Evolutionary conservation across 257 asterid species (phyloP).

Genomic region (Cynanchum wilfordii): DNA sequence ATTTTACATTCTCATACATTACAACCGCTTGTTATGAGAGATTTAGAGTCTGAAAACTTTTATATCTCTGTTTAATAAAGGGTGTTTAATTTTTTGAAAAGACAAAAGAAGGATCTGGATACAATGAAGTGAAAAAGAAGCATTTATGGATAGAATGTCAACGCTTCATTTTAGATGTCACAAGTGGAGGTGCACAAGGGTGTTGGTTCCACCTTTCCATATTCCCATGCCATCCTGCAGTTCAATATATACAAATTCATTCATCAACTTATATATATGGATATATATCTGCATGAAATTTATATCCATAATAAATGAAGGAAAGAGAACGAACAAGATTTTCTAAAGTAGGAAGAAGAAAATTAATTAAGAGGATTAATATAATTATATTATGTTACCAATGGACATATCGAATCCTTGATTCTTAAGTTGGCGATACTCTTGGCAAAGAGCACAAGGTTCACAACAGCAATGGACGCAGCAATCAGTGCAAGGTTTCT

Average conservation of each 20-base stretch:
- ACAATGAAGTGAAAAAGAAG: neutral
- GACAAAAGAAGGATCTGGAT: too few species aligned
- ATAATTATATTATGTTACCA: too few species aligned
- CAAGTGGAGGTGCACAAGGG: constrained; percentile 26
- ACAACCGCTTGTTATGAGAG: too few species aligned
- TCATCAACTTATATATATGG: neutral
- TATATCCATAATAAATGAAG: neutral
- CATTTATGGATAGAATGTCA: neutral
- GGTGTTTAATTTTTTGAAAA: too few species aligned
- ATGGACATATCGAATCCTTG: constrained; percentile 46
- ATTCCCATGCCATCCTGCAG: constrained; percentile 53
- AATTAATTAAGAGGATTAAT: neutral
- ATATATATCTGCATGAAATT: neutral
- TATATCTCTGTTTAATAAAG: too few species aligned
- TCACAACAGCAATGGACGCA: constrained; percentile 55
- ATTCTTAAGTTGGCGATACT: constrained; percentile 44
- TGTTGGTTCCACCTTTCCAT: constrained; percentile 38
- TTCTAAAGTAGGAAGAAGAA: too few species aligned
- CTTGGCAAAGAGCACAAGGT: constrained; percentile 56
- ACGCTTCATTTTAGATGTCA: constrained; percentile 30
- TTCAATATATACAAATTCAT: neutral
- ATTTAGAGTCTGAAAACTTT: too few species aligned
- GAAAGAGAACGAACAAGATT: neutral
- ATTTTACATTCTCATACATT: too few species aligned
- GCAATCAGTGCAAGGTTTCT: constrained; percentile 53